phyloP scores from a whole-genome alignment of 768 basidiomycete species.

The Trametes coccinea region DNA sequence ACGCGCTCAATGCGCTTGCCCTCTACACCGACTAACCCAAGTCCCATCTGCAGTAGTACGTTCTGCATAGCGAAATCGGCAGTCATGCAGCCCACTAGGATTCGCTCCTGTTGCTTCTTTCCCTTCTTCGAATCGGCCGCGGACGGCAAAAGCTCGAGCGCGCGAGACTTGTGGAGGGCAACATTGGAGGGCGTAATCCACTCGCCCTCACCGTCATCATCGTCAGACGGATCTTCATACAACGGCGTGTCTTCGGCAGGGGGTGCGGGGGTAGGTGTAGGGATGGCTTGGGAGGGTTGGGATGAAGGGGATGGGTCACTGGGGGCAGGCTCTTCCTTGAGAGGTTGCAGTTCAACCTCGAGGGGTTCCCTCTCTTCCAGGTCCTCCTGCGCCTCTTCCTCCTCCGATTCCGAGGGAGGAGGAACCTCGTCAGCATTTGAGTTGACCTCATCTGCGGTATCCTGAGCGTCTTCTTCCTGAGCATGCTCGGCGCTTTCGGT shows the following conservation, averaged over 20 bases:
- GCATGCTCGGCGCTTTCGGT: background rate
- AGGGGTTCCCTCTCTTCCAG: conserved; percentile 38
- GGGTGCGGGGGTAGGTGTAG: background rate
- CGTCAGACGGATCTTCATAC: conserved; percentile 75
- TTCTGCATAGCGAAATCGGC: conserved; percentile 99
- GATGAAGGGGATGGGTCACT: background rate
- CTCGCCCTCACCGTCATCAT: conserved; percentile 86
- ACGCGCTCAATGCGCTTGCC: conserved; percentile 89
- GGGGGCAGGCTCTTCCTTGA: conserved; percentile 27
- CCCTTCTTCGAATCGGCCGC: conserved; percentile 36
- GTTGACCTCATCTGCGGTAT: conserved; percentile 17
- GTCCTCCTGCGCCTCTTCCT: conserved; percentile 9
- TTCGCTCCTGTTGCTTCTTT: conserved; percentile 39
- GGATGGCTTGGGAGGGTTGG: background rate
- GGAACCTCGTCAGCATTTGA: conserved; percentile 23
- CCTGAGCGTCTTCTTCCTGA: conserved; percentile 14
- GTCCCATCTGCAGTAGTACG: conserved; percentile 89
- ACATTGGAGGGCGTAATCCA: conserved; percentile 97
- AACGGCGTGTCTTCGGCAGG: conserved; percentile 36
- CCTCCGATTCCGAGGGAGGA: conserved; percentile 2
- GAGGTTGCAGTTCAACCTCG: conserved; percentile 46
- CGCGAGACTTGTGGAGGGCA: conserved; percentile 80
- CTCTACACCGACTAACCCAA: conserved; percentile 85
- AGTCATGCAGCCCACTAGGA: conserved; percentile 91
- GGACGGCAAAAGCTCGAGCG: conserved; percentile 77